phyloP scores from a whole-genome alignment of 2,329 filamentous ascomycete species.

The Aureobasidium sp. region DNA sequence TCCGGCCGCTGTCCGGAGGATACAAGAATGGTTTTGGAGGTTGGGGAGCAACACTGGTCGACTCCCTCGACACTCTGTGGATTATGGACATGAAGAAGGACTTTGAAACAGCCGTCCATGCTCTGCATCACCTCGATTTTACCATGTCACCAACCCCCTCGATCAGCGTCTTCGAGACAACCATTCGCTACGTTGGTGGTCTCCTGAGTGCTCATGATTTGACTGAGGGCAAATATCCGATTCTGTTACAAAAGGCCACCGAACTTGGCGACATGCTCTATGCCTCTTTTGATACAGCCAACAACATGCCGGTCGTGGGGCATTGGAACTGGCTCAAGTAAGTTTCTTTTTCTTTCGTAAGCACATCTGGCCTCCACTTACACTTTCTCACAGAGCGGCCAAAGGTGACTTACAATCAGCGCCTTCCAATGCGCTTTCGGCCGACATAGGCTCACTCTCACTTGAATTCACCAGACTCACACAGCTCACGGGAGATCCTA shows the following conservation, averaged over 20 bases:
- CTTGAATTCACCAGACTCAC: slow-evolving; percentile 60
- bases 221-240: slow-evolving; percentile 46
- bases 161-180: slow-evolving; percentile 65
- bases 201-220: slow-evolving; percentile 64
- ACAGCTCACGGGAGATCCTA: slow-evolving; percentile 54
- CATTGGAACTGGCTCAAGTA: slow-evolving; percentile 48
- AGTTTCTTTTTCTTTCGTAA: background rate
- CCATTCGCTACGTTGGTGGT: slow-evolving; percentile 63
- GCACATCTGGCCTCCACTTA: background rate
- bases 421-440: slow-evolving; percentile 34
- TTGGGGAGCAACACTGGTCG: slow-evolving; percentile 84
- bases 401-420: slow-evolving; percentile 26
- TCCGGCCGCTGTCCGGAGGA: slow-evolving; percentile 57
- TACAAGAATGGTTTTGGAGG: slow-evolving; percentile 78
- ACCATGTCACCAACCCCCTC: slow-evolving; percentile 41
- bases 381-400: slow-evolving; percentile 14
- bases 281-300: slow-evolving; percentile 60
- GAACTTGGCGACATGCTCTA: slow-evolving; percentile 60
- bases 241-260: slow-evolving; percentile 54
- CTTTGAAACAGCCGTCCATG: slow-evolving; percentile 56
- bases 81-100: slow-evolving; percentile 62
- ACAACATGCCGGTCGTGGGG: slow-evolving; percentile 56
- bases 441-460: slow-evolving; percentile 52
- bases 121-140: slow-evolving; percentile 56
- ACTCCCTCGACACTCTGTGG: slow-evolving; percentile 68